Conservation (phyloP, 345 rosid species). For the Eucalyptus marginata region DNA sequence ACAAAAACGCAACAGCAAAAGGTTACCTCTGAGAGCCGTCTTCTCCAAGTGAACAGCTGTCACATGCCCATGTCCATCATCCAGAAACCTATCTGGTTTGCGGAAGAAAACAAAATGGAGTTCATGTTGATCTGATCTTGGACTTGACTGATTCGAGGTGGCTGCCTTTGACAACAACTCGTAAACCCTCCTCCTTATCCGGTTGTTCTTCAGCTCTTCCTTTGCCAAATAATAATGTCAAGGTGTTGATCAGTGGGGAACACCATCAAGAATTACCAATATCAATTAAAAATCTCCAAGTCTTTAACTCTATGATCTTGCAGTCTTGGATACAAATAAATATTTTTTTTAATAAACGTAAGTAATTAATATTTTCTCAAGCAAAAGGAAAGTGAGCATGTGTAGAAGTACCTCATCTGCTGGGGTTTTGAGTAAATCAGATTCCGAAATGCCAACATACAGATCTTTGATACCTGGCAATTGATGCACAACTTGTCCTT, state of each 20-base stretch:
- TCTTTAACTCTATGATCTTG: not conserved
- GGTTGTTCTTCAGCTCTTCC: conserved; percentile 66
- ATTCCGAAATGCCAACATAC: conserved; percentile 31
- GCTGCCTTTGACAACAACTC: conserved; percentile 71
- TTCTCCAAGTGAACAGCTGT: conserved; percentile 66
- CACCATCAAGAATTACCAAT: not conserved
- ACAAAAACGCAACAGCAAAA: not conserved
- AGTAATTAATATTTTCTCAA: not conserved
- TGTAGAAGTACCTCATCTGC: conserved; percentile 58
- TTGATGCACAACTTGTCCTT: not conserved
- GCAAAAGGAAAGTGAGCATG: not conserved
- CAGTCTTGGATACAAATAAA: not conserved
- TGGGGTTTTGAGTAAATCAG: conserved; percentile 45
- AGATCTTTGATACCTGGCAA: conserved; percentile 48
- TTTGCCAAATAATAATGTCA: conserved; percentile 7
- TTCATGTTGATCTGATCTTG: conserved; percentile 46
- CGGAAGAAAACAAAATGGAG: conserved; percentile 82
- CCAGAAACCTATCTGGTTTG: conserved; percentile 63
- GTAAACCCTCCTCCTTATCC: conserved; percentile 58
- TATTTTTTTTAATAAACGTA: not conserved
- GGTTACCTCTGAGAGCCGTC: conserved; percentile 62
- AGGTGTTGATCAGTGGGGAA: not conserved
- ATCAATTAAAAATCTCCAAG: not conserved
- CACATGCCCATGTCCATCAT: conserved; percentile 46
- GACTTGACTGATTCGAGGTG: conserved; percentile 16